phyloP scores from a whole-genome alignment of 768 basidiomycete genomes.

The Favolaschia claudopus region DNA sequence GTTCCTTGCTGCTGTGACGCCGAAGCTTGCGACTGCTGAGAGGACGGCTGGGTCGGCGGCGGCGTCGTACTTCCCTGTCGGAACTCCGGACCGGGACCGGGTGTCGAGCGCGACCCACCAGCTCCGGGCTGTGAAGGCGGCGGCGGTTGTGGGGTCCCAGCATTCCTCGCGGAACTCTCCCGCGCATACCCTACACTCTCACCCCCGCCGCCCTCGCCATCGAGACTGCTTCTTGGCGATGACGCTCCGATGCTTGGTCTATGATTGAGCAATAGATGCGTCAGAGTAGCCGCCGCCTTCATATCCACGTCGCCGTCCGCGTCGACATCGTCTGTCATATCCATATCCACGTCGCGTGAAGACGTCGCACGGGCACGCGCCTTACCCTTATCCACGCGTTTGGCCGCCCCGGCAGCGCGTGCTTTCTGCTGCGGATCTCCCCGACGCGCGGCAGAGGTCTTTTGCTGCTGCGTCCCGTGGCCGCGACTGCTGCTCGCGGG shows the following conservation, averaged over 20 bases:
- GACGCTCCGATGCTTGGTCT: conserved; percentile 67
- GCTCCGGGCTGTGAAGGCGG: conserved; percentile 44
- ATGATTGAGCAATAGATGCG: conserved; percentile 72
- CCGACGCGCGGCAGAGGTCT: conserved; percentile 43
- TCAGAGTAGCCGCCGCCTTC: conserved; percentile 84
- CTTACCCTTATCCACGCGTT: no score
- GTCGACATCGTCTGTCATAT: conserved; percentile 47
- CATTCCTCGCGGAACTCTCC: conserved; percentile 70
- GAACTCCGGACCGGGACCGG: conserved; percentile 41
- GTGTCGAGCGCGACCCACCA: no score
- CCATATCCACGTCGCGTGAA: no score
- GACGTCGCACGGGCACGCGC: no score
- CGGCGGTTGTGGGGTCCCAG: conserved; percentile 49
- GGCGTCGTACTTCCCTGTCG: conserved; percentile 41
- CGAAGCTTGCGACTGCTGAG: no score
- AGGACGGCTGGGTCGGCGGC: conserved; percentile 22
- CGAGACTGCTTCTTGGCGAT: conserved; percentile 77
- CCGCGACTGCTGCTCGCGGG: no score
- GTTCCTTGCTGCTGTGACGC: conserved; percentile 41
- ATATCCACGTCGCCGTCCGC: conserved; percentile 73
- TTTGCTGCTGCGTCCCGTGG: no score
- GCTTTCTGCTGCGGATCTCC: conserved; percentile 52
- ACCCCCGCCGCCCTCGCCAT: conserved; percentile 74
- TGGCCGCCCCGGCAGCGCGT: no score
- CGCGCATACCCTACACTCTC: conserved; percentile 59